Evolutionary conservation across 306 rosid species (phyloP), one percentile per base, ranked within the genome.

Genomic region (Dalbergia cochinchinensis): DNA sequence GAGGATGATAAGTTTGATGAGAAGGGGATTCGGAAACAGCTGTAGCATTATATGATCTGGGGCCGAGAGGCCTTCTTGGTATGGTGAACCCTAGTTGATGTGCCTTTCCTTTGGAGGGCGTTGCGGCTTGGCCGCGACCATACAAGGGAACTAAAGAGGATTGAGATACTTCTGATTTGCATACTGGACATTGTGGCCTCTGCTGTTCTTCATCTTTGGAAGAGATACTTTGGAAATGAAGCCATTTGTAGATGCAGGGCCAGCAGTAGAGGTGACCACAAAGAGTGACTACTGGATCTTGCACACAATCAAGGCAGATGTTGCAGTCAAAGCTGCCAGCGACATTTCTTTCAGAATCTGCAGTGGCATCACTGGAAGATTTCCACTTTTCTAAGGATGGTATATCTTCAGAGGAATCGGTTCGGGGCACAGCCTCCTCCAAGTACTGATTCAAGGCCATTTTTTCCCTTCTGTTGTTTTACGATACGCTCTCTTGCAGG

Each of bases 221-320:
- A 13, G 87, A 65, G 16, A 54, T 53, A 8, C 68, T 81, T 62
- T 79, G 86, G 64, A 74, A 87, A 41, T 86, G 83, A 60, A 92
- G 86, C 99, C 99, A 94, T 74, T 87, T 94, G 85, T 92, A 94
- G 19, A 94, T 84, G 91, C 99, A 94, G 35, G 97, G 95, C 99
- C 99, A 94, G 83, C 99, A 94, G 87, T 82, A 94, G 70, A 94
- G 95, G 80, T 94, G 99, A 34, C 99, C 99, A 59, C 99, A 94
- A 45, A 94, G 92, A 1, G 99, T 94, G 58, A 94, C 97, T 47
- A 94, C 99, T 0, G 99, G 99, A 20, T 94, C 99, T 73, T 86
- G 91, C 71, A 92, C 97, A 33, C 81, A 16, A 10, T 91, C 99
- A 18, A 94, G 78, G 77, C 99, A 94, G 78, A 94, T 94, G 89